phyloP scores from a whole-genome alignment of 2,329 filamentous ascomycete genomes.

The Didymella arachidicola region DNA sequence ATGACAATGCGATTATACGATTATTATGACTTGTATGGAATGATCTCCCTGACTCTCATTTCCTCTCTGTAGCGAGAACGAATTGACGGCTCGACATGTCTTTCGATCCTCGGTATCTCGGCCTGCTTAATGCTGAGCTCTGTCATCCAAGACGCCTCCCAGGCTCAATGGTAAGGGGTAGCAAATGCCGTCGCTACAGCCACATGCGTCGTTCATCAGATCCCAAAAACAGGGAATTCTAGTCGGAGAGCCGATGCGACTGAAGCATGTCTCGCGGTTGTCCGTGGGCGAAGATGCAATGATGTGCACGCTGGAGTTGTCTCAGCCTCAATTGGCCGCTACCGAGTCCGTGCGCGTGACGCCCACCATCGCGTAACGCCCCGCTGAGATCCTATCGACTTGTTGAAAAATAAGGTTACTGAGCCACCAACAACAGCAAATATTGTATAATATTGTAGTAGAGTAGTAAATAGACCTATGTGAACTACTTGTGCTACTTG shows the following conservation, averaged over 20 bases:
- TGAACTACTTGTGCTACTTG: no score
- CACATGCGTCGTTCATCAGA: neutral
- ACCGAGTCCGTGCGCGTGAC: no score
- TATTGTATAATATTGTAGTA: no score
- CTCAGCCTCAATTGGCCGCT: constrained; percentile 6
- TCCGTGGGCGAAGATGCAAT: neutral
- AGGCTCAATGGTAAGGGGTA: neutral
- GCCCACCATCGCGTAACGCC: no score
- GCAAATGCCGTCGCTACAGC: neutral
- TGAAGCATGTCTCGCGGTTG: neutral
- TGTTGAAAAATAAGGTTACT: no score
- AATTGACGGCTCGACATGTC: neutral
- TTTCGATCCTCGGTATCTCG: neutral
- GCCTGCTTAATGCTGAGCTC: neutral
- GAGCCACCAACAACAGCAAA: no score
- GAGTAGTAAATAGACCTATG: no score
- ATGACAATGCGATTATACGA: neutral
- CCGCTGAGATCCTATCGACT: no score
- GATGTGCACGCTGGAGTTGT: constrained; percentile 8
- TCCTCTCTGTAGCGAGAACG: neutral
- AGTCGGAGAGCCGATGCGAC: neutral
- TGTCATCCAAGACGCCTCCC: neutral
- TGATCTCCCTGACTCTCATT: neutral
- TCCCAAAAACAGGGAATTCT: neutral
- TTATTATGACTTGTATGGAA: neutral